These are phyloP conservation scores for Thinopyrum elongatum DNA, from an alignment of 176 grass and related monocot species.

Conservation along the genomic window DNA sequence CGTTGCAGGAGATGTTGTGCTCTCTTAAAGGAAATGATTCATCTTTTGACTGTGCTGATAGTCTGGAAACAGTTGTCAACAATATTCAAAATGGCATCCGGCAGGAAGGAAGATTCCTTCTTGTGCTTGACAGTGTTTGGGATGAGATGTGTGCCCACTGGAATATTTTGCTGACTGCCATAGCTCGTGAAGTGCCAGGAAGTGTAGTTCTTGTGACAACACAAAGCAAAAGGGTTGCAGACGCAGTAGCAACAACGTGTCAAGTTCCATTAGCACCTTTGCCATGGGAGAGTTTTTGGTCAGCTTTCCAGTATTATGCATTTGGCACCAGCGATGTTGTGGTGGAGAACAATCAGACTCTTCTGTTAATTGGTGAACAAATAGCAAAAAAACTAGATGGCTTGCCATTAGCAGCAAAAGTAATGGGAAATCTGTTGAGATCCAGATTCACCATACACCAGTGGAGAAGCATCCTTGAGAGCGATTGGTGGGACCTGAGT, in stretches of 20 bases:
- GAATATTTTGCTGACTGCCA: too few species aligned
- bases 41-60: neutral
- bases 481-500: neutral
- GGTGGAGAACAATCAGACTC: neutral
- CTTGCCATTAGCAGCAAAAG: neutral
- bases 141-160: too few species aligned
- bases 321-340: neutral
- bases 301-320: neutral
- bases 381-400: neutral
- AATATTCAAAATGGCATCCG: neutral
- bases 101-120: neutral
- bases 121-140: slow-evolving; percentile 2
- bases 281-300: neutral
- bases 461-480: neutral
- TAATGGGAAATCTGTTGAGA: neutral
- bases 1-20: neutral
- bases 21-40: neutral
- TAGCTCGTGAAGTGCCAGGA: too few species aligned
- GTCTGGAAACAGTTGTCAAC: neutral
- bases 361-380: neutral
- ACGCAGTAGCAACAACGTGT: neutral
- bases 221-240: neutral
- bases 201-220: too few species aligned
- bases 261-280: neutral
- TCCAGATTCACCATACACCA: neutral